These are phyloP conservation scores for Lichenothelia convexa DNA, from an alignment of 495 filamentous ascomycete species.

Conservation along the genomic window DNA sequence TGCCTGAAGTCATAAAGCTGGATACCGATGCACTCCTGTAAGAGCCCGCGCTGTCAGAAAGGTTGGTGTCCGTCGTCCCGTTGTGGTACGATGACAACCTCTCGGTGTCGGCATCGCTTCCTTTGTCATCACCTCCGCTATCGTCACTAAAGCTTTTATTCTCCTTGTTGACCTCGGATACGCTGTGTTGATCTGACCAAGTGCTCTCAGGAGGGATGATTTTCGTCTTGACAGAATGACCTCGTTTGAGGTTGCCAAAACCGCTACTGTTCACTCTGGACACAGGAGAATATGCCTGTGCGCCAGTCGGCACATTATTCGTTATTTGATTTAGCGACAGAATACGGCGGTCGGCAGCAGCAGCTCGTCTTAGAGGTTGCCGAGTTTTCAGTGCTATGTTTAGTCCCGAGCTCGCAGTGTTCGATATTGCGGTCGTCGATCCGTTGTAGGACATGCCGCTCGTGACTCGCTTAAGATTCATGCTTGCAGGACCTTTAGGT, in stretches of 20 bases:
- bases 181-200: constrained; percentile 40
- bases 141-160: constrained; percentile 34
- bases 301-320: constrained; percentile 46
- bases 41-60: too few relatives aligned
- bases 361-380: constrained; percentile 17
- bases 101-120: too few relatives aligned
- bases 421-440: constrained; percentile 19
- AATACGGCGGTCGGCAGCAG: constrained; percentile 46
- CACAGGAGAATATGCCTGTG: constrained; percentile 33
- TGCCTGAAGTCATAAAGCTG: too few relatives aligned
- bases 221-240: constrained; percentile 52
- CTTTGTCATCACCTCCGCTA: constrained; percentile 15
- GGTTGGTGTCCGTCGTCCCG: too few relatives aligned
- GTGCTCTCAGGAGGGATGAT: constrained; percentile 43
- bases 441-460: constrained; percentile 29
- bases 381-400: constrained; percentile 24
- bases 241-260: constrained; percentile 34
- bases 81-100: too few relatives aligned
- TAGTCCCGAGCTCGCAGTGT: constrained; percentile 16
- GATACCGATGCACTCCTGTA: too few relatives aligned
- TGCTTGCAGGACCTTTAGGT: constrained; percentile 31
- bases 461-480: constrained; percentile 51
- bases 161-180: constrained; percentile 36
- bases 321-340: constrained; percentile 76
- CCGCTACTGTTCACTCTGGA: constrained; percentile 32